These are phyloP conservation scores for Nelumbo lutea DNA, from an alignment of 164 flowering plant species.

Conservation along the genomic window DNA sequence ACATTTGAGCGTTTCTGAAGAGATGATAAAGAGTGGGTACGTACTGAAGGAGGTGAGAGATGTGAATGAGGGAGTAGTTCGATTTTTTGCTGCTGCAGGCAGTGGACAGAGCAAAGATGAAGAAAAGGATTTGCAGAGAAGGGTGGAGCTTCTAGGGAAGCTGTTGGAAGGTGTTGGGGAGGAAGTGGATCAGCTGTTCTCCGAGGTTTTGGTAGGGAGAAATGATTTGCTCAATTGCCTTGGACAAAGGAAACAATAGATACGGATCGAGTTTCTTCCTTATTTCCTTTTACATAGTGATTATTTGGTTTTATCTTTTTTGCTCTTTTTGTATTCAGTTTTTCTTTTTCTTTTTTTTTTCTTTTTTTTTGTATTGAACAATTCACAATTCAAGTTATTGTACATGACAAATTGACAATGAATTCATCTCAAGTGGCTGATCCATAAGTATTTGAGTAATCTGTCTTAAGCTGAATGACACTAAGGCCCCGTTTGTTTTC, in stretches of 20 bases:
- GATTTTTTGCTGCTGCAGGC: constrained; percentile 16
- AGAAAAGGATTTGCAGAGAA: constrained; percentile 31
- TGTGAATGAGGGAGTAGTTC: constrained; percentile 30
- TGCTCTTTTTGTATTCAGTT: not conserved
- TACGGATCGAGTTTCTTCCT: not conserved
- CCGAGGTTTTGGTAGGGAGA: constrained; percentile 38
- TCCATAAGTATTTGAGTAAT: too few relatives aligned
- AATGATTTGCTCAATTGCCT: constrained; percentile 36
- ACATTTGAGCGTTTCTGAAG: constrained; percentile 16
- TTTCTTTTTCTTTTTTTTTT: not conserved
- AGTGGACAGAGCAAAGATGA: constrained; percentile 6
- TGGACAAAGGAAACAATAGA: constrained; percentile 10
- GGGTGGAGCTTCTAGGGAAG: constrained; percentile 29
- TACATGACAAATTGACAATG: too few relatives aligned
- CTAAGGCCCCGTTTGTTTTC: too few relatives aligned
- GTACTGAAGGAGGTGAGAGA: constrained; percentile 30
- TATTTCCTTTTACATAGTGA: too few relatives aligned
- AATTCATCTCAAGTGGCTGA: too few relatives aligned
- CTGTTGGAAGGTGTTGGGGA: constrained; percentile 23
- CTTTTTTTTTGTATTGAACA: not conserved
- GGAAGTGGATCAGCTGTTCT: constrained; percentile 36
- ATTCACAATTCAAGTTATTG: too few relatives aligned
- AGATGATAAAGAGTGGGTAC: constrained; percentile 10
- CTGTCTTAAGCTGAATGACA: too few relatives aligned
- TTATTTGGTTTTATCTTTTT: too few relatives aligned